A percentile compares a stretch with the other conserved stretches of the same genome.
phyloP scores from a whole-genome alignment of 2,329 filamentous ascomycete genomes.

The Cladosporium halotolerans region DNA sequence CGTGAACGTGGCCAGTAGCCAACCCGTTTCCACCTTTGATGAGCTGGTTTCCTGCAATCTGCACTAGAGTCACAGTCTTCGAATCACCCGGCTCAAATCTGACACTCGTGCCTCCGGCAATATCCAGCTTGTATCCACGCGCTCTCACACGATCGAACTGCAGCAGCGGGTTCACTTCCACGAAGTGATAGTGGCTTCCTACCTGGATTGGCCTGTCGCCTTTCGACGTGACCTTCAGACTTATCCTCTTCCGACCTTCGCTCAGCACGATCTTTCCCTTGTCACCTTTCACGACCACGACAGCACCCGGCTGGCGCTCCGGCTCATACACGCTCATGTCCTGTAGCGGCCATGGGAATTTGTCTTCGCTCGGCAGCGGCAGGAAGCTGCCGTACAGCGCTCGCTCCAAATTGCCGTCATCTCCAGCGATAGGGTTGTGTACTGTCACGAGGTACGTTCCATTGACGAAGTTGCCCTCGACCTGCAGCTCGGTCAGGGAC shows the following conservation, averaged over 20 bases:
- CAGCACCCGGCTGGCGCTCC: slow-evolving; percentile 68
- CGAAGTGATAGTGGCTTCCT: slow-evolving; percentile 92
- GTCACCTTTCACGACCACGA: slow-evolving; percentile 63
- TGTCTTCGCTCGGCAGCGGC: slow-evolving; percentile 62
- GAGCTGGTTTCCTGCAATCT: slow-evolving; percentile 73
- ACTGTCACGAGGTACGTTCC: slow-evolving; percentile 94
- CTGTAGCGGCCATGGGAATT: slow-evolving; percentile 51
- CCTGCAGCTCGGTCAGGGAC: slow-evolving; percentile 77
- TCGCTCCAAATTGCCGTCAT: slow-evolving; percentile 79
- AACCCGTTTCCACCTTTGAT: slow-evolving; percentile 81
- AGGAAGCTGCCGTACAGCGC: slow-evolving; percentile 90
- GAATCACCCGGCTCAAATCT: slow-evolving; percentile 91
- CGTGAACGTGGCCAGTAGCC: slow-evolving; percentile 66
- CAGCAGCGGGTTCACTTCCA: slow-evolving; percentile 86
- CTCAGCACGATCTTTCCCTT: slow-evolving; percentile 63
- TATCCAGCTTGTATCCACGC: slow-evolving; percentile 82
- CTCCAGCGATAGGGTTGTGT: slow-evolving; percentile 77
- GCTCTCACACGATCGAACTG: slow-evolving; percentile 78
- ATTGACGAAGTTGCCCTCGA: slow-evolving; percentile 86
- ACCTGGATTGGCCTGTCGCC: slow-evolving; percentile 87
- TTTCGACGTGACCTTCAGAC: slow-evolving; percentile 71
- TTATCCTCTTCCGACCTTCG: slow-evolving; percentile 65
- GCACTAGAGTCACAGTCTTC: slow-evolving; percentile 82
- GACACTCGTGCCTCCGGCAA: slow-evolving; percentile 83
- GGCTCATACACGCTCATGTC: slow-evolving; percentile 60